Evolutionary conservation across 23 red algal genomes (phyloP), one percentile per base, ranked within the genome.

Genomic region (Gracilaria caudata): DNA sequence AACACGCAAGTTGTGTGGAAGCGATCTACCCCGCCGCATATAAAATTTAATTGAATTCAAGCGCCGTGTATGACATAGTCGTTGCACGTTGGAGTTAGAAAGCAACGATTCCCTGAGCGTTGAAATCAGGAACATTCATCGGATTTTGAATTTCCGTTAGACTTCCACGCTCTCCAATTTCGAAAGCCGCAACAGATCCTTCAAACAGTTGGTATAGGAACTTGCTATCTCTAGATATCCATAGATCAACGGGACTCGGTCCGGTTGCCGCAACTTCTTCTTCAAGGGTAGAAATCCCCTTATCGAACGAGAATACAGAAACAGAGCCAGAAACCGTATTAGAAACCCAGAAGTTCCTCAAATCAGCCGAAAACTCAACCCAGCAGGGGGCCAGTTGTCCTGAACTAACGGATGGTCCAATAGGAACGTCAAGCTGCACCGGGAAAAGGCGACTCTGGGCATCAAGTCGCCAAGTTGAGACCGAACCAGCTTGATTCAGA

Each of bases 21-120:
- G n/a, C n/a, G n/a, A n/a, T n/a, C n/a, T n/a, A n/a, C n/a, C n/a
- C n/a, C n/a, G n/a, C n/a, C n/a, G n/a, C n/a, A n/a, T n/a, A n/a
- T n/a, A n/a, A n/a, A n/a, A n/a, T n/a, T n/a, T n/a, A n/a, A n/a
- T n/a, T n/a, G n/a, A n/a, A n/a, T n/a, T n/a, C n/a, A n/a, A n/a
- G n/a, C n/a, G n/a, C n/a, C n/a, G n/a, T 45, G 11, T 45, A 45
- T 45, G 43, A 45, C 11, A 7, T 4, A 45, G 43, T 45, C 43
- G 43, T 11, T 45, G 43, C 43, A 45, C 43, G 6, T 7, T 7
- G 4, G 43, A 61, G 57, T 26, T 80, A 80, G 30, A 80, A 57
- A 23, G 79, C 79, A 61, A 82, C 79, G 26, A 82, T 82, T 37
- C 79, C 79, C 45, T 82, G 79, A 56, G 79, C 16, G 26, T 61